phyloP scores from a whole-genome alignment of 306 rosid species.

The Sindora glabra region DNA sequence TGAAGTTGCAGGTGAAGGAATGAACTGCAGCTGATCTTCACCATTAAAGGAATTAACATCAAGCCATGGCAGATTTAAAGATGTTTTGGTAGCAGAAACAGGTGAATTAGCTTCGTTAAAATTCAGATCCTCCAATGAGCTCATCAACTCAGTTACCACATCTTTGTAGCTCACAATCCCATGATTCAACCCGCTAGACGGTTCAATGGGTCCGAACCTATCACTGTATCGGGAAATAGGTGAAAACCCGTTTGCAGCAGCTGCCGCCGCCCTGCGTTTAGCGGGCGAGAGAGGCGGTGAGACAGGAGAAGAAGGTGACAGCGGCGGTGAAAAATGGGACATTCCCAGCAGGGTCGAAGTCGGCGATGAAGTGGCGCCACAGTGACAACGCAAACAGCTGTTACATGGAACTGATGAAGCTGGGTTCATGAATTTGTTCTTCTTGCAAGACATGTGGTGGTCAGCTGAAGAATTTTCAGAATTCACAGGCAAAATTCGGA shows the following conservation, averaged over 20 bases:
- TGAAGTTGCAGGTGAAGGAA: conserved; percentile 40
- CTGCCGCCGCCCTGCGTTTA: conserved; percentile 15
- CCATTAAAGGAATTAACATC: conserved; percentile 30
- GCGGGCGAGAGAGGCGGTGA: conserved; percentile 64
- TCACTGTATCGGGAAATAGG: conserved; percentile 35
- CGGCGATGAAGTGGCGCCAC: conserved; percentile 42
- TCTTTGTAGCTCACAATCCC: conserved; percentile 37
- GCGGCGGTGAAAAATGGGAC: conserved; percentile 63
- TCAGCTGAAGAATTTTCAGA: conserved; percentile 29
- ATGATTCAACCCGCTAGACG: neutral
- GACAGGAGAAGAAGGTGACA: conserved; percentile 53
- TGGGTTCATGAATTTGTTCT: conserved; percentile 25
- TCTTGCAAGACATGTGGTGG: conserved; percentile 32
- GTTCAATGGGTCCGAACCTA: conserved; percentile 9
- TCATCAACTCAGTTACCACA: conserved; percentile 41
- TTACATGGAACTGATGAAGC: conserved; percentile 29
- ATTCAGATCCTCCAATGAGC: conserved; percentile 54
- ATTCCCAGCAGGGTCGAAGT: conserved; percentile 64
- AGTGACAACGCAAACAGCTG: conserved; percentile 42
- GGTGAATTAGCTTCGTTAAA: conserved; percentile 41
- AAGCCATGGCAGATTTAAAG: conserved; percentile 35
- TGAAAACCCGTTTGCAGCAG: conserved; percentile 21
- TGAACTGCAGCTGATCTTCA: conserved; percentile 37
- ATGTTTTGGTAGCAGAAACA: neutral
- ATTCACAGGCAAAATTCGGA: conserved; percentile 47